A percentile compares a stretch with the other conserved stretches of the same genome.
Evolutionary conservation across 2,329 filamentous ascomycete genomes (phyloP).

Genomic region (Blumeria hordei): DNA sequence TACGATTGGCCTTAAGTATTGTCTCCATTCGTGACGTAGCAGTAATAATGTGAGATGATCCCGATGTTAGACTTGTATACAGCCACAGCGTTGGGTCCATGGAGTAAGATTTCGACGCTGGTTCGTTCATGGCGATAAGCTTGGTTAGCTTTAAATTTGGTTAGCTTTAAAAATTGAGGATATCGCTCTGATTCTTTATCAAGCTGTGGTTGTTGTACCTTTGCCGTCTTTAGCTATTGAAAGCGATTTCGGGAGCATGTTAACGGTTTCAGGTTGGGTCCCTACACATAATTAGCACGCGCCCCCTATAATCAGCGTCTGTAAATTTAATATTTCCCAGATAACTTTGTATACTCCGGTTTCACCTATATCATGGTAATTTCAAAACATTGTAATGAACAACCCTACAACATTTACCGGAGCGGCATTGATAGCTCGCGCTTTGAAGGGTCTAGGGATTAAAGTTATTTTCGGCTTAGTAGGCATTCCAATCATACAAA

Average conservation of each 20-base stretch:
- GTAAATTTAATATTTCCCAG: too few species aligned
- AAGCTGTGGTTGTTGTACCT: too few species aligned
- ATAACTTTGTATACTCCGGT: too few species aligned
- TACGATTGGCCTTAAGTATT: conserved; percentile 80
- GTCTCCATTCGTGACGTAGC: conserved; percentile 90
- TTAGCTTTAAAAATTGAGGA: too few species aligned
- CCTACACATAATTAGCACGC: too few species aligned
- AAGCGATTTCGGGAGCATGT: too few species aligned
- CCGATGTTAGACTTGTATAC: conserved; percentile 86
- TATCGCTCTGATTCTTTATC: too few species aligned
- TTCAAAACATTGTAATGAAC: not conserved
- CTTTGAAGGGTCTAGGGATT: conserved; percentile 11
- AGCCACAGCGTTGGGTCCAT: conserved; percentile 62
- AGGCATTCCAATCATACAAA: conserved; percentile 22
- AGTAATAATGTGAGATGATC: conserved; percentile 87
- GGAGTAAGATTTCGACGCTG: conserved; percentile 12
- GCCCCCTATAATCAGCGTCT: too few species aligned
- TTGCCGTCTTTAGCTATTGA: too few species aligned
- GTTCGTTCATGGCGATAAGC: conserved; percentile 11
- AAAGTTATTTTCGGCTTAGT: conserved; percentile 14
- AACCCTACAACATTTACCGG: conserved; percentile 3
- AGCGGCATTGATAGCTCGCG: conserved; percentile 10
- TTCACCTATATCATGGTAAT: too few species aligned
- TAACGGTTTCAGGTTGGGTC: too few species aligned
- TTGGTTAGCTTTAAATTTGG: not conserved